Conservation (phyloP, 192 early-diverging fungal genomes). For the Dissophora ornata region DNA sequence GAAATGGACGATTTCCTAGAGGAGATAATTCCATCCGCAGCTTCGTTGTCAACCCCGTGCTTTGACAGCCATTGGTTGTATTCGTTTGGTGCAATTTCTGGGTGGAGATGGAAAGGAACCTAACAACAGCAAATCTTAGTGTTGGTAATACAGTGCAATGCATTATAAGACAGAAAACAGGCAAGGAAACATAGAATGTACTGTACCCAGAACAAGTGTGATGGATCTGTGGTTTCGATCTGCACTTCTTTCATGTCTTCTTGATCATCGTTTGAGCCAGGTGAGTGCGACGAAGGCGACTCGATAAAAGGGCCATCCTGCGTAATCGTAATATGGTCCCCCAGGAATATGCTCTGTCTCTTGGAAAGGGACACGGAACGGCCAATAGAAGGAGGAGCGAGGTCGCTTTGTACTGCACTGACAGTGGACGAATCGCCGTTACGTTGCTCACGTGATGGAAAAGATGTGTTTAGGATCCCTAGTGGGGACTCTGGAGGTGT, state of each 20-base stretch:
- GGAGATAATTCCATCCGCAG: conserved; percentile 27
- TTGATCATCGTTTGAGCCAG: conserved; percentile 29
- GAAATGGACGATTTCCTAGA: conserved; percentile 34
- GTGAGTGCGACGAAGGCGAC: conserved; percentile 18
- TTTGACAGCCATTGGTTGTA: conserved; percentile 57
- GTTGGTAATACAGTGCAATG: no score
- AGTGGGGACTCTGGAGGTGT: not conserved
- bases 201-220: conserved; percentile 58
- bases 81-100: conserved; percentile 61
- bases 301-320: conserved; percentile 22
- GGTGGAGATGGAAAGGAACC: conserved; percentile 59
- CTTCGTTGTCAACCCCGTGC: conserved; percentile 38
- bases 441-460: not conserved
- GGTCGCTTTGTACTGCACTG: not conserved
- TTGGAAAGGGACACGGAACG: conserved; percentile 24
- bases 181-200: not conserved
- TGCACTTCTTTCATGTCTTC: conserved; percentile 55
- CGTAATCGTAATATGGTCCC: conserved; percentile 23
- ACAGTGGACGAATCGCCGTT: not conserved
- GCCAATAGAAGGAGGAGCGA: conserved; percentile 3
- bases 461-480: not conserved
- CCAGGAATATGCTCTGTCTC: conserved; percentile 35
- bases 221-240: conserved; percentile 55
- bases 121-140: no score
- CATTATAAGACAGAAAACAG: not conserved